phyloP scores from a whole-genome alignment of 2,329 filamentous ascomycete genomes.

The Aspergillus hortae region DNA sequence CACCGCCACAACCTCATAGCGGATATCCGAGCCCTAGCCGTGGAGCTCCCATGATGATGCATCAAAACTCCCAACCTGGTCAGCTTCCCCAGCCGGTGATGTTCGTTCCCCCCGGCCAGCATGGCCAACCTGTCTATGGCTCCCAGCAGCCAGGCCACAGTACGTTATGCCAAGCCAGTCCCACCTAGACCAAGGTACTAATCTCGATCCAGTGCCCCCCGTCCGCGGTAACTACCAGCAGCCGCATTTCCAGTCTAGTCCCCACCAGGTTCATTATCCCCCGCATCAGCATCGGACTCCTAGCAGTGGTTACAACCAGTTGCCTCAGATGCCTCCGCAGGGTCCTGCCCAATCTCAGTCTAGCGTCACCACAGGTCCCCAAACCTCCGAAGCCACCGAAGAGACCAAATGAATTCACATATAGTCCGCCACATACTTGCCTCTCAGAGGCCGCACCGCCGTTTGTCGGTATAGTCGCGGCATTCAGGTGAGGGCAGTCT shows the following conservation, averaged over 20 bases:
- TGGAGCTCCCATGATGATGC: constrained; percentile 87
- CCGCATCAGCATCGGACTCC: constrained; percentile 54
- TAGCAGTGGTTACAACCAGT: constrained; percentile 54
- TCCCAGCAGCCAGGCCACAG: constrained; percentile 70
- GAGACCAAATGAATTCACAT: constrained; percentile 45
- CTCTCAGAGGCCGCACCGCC: no score
- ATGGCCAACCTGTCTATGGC: constrained; percentile 69
- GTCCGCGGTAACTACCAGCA: constrained; percentile 58
- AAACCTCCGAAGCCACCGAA: constrained; percentile 42
- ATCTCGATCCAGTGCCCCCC: constrained; percentile 52
- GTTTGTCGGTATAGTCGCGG: no score
- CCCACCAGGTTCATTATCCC: constrained; percentile 60
- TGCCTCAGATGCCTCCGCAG: constrained; percentile 43
- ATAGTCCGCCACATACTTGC: neutral
- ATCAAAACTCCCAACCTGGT: constrained; percentile 89
- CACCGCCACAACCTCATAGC: constrained; percentile 55
- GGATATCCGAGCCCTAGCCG: constrained; percentile 88
- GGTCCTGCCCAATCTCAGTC: constrained; percentile 37
- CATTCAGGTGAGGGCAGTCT: no score
- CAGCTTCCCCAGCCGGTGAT: constrained; percentile 66
- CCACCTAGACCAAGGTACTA: constrained; percentile 35
- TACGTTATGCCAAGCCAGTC: constrained; percentile 49
- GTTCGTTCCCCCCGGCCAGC: constrained; percentile 71
- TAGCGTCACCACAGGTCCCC: constrained; percentile 33
- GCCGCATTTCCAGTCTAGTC: constrained; percentile 63